These are phyloP conservation scores for Pseudogymnoascus sp. DNA, from an alignment of 2,329 filamentous ascomycete genomes.

Conservation along the genomic window DNA sequence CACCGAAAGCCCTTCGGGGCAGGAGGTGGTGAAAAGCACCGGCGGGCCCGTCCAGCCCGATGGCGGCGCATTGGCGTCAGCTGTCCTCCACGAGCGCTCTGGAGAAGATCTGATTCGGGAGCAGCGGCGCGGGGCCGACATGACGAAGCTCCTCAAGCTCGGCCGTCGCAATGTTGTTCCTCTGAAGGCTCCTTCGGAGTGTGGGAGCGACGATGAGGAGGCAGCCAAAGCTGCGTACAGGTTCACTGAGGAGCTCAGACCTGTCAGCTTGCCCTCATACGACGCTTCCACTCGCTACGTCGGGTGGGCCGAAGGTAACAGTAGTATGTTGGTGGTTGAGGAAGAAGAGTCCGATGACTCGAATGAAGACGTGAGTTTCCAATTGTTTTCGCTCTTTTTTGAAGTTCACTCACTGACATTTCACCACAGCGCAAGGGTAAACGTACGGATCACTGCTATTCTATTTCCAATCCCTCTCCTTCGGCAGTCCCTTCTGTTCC, in stretches of 20 bases:
- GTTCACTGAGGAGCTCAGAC: neutral
- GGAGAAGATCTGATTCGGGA: neutral
- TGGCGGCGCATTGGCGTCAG: neutral
- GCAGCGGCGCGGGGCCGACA: neutral
- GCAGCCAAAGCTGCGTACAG: slow-evolving; percentile 7
- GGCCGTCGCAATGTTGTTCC: neutral
- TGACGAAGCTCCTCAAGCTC: neutral
- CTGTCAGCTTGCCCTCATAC: neutral
- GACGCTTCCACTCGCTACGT: slow-evolving; percentile 1
- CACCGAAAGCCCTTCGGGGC: neutral
- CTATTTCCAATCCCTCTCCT: neutral
- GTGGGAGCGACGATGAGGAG: slow-evolving; percentile 6
- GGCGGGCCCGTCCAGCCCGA: neutral
- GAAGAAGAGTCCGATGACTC: neutral
- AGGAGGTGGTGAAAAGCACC: slow-evolving; percentile 3
- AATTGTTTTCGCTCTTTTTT: neutral
- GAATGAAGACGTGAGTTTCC: neutral
- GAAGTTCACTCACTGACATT: neutral
- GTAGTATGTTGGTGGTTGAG: slow-evolving; percentile 2
- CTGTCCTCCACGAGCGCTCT: slow-evolving; percentile 4
- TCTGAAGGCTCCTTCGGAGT: neutral
- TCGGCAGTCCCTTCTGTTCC: neutral
- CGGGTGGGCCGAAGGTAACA: neutral
- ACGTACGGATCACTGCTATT: neutral
- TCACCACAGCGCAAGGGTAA: neutral